Base-by-base conservation (phyloP, 2,329 filamentous ascomycete species). In the Tympanopsis confertula region DNA sequence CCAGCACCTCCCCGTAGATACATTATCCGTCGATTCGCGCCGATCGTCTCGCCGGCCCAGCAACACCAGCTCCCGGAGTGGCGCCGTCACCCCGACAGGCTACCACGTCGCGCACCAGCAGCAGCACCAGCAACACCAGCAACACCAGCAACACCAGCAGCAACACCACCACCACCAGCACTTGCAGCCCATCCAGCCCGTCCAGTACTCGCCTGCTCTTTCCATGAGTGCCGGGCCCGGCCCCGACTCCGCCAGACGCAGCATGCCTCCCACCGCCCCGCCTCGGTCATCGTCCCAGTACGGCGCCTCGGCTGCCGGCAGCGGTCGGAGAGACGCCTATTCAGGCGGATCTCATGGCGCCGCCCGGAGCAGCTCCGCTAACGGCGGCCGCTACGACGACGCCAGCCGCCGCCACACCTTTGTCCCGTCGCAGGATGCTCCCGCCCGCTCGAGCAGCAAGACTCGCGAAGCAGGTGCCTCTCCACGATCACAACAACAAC, bases 271-370 rank as follows among this genome's bases (percentile, higher is more conserved):
- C 18, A 70, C 85, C 48, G 79, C 82, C 39, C 87, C 84, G 35
- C 84, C 85, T 24, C 76, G 87, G 51, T 88, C 84, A 5, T 93
- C 87, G 13, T 91, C 86, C 22, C 22, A 26, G 22, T 10, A 26
- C 22, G 7, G 51, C n/a, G 53, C 56, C 19, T 53, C 63, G 13
- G 57, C 60, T 14, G 7, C 22, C 22, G 22, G 22, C 22, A 60
- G 52, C 45, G 61, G 68, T 19, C 59, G 68, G 39, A 62, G 67
- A 47, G 53, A 57, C 26, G 53, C 62, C 13, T 61, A 68, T 38
- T 48, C 62, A n/a, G 60, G 55, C 48, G 68, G 71, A 35, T 64
- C 62, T 42, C 50, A 57, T 28, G 51, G 58, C 26, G 57, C 59
- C 42, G 63, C 68, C 4, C 58, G 66, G 2, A 58, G 61, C 39